phyloP scores from a whole-genome alignment of 208 protist genomes.

The Acanthamoeba lenticulata region DNA sequence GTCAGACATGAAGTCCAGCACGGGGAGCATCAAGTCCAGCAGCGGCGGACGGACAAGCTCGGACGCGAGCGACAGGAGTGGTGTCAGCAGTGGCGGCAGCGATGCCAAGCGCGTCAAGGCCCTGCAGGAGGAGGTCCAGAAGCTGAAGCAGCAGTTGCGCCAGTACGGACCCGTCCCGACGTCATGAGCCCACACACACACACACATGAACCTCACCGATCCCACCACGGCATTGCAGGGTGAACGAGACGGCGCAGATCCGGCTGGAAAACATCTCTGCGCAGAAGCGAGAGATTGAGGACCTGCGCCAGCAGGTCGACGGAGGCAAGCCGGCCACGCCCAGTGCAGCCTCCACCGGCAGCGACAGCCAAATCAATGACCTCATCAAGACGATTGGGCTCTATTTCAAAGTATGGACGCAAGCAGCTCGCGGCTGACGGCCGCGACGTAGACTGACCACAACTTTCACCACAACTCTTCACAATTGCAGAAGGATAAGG shows the following conservation, averaged over 20 bases:
- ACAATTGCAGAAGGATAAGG: constrained; percentile 7
- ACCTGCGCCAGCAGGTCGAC: background rate
- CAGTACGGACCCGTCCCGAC: background rate
- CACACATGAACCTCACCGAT: background rate
- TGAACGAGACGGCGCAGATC: constrained; percentile 47
- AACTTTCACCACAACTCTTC: background rate
- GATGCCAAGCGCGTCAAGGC: background rate
- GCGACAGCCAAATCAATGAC: background rate
- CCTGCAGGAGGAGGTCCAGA: background rate
- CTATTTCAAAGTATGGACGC: constrained; percentile 11
- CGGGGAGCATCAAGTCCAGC: background rate
- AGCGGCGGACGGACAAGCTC: background rate
- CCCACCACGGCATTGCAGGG: background rate
- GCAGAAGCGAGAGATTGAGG: background rate
- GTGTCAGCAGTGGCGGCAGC: no score
- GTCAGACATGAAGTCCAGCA: background rate
- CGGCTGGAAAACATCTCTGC: constrained; percentile 31
- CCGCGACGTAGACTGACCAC: background rate
- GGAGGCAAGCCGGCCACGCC: background rate
- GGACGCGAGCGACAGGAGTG: background rate
- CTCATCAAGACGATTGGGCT: background rate
- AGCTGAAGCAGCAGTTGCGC: constrained; percentile 11
- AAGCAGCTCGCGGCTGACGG: no score
- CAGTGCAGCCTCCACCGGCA: background rate
- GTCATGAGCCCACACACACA: background rate